Evolutionary conservation across 2,329 filamentous ascomycete species (phyloP).

Genomic region (Amphichorda felina): DNA sequence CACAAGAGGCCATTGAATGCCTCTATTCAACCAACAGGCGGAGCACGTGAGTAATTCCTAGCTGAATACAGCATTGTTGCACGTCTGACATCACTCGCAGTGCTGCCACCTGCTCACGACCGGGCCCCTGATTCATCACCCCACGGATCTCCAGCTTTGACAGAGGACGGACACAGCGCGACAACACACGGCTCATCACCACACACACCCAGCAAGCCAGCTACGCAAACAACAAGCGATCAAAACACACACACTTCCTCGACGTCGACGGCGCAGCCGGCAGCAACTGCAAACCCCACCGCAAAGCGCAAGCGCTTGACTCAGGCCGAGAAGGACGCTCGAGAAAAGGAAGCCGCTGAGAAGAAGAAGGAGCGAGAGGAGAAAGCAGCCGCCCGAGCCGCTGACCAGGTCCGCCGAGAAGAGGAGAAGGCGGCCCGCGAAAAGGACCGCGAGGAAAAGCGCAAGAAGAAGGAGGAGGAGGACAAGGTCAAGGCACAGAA

Average conservation of each 20-base stretch:
- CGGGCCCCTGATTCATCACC: constrained; percentile 8
- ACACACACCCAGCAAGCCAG: constrained; percentile 19
- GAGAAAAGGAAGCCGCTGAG: constrained; percentile 22
- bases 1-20: background rate
- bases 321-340: constrained; percentile 23
- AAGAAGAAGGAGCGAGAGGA: constrained; percentile 23
- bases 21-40: background rate
- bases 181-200: constrained; percentile 24
- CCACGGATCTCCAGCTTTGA: constrained; percentile 20
- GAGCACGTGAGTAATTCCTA: constrained; percentile 6
- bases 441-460: constrained; percentile 25
- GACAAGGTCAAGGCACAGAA: constrained; percentile 18
- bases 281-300: constrained; percentile 8
- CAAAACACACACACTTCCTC: constrained; percentile 3
- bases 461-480: constrained; percentile 29
- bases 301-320: constrained; percentile 32
- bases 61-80: background rate
- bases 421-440: constrained; percentile 26
- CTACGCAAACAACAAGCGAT: background rate
- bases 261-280: constrained; percentile 8
- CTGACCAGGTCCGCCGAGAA: constrained; percentile 18
- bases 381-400: constrained; percentile 14
- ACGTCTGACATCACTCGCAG: background rate
- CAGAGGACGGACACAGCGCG: constrained; percentile 29
- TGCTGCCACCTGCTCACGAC: constrained; percentile 13